These are phyloP conservation scores for Apiotrichum brassicae DNA, from an alignment of 1,284 basidiomycete genomes.

Conservation along the genomic window DNA sequence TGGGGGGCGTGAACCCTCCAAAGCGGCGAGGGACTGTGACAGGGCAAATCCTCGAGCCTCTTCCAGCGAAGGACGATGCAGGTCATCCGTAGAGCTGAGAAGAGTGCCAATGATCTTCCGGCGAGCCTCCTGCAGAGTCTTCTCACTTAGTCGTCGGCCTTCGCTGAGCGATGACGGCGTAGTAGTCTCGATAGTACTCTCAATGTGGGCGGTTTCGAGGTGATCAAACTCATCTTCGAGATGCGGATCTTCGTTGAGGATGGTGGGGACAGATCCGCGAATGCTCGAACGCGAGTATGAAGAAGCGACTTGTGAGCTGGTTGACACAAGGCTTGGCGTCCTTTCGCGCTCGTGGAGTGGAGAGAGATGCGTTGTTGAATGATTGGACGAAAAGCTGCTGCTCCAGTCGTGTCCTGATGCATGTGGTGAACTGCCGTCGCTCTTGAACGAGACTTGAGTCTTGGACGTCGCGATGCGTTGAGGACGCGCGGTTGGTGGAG, in stretches of 20 bases:
- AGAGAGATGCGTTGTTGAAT: conserved; percentile 10
- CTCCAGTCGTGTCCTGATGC: conserved; percentile 10
- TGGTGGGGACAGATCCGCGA: conserved; percentile 18
- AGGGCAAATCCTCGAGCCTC: conserved; percentile 28
- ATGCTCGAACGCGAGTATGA: conserved; percentile 35
- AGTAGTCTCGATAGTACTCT: too few species aligned
- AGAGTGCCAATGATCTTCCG: conserved; percentile 38
- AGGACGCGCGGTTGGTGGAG: conserved; percentile 18
- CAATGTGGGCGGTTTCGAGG: neutral
- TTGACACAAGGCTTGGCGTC: conserved; percentile 39
- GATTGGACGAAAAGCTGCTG: conserved; percentile 11
- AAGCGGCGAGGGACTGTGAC: conserved; percentile 31
- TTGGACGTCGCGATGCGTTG: conserved; percentile 18
- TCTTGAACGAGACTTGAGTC: conserved; percentile 29
- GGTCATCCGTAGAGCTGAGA: conserved; percentile 26
- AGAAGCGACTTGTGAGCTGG: conserved; percentile 31
- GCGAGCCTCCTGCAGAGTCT: conserved; percentile 37
- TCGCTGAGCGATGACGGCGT: conserved; percentile 5
- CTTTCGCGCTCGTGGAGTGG: conserved; percentile 31
- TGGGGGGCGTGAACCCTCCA: conserved; percentile 24
- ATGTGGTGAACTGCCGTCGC: conserved; percentile 8
- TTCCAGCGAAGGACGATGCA: conserved; percentile 15
- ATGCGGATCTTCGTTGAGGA: conserved; percentile 25
- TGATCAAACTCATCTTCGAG: conserved; percentile 20
- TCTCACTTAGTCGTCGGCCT: conserved; percentile 29